Evolutionary conservation across 805 yeast species (phyloP), one percentile per base, ranked within the genome.

Genomic region (Saccharomycopsis guyanensis): DNA sequence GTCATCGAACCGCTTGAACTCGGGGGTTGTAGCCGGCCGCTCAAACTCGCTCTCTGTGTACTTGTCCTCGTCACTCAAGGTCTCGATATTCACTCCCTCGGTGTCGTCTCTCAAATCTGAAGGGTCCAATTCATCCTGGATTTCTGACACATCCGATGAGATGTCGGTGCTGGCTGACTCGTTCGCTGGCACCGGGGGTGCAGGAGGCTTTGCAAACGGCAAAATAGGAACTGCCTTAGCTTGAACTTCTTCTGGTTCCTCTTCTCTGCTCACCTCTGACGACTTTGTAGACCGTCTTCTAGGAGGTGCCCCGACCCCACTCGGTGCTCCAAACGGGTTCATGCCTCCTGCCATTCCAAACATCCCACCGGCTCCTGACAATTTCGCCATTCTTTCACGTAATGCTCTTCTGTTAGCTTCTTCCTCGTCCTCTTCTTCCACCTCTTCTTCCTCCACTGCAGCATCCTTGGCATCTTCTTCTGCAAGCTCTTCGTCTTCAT

Each of bases 321-420:
- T 16, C 57, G 58, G 47, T 12, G 47, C 38, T 18, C 59, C 53
- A 34, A 56, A 51, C 22, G 61, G 65, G 24, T 56, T 62, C 40
- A 54, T 49, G 18, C 58, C 37, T 8, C 37, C 61, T 31, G 54
- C 63, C 33, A 50, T 57, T 10, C 60, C 66, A 38, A 55, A 54
- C 42, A 52, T 56, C 2, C 51, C 53, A 3, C 45, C 50, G 19
- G 46, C 54, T 8, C 52, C 53, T 8, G 51, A 47, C 38, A 38
- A 36, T 12, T 46, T 40, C 4, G 40, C 48, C 35, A 47, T 54
- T 16, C 55, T 55, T 42, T 50, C 56, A 15, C 56, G 52, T 8
- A 47, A 38, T 2, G 33, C 37, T 32, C 43, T 40, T 29, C 45
- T 43, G 22, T 45, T 51, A n/a, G 49, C 34, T 42, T 45, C 49